Percentiles rank a stretch among this genome's conserved stretches.
phyloP scores from a whole-genome alignment of 2,329 filamentous ascomycete species.

The Cadophora gregata region DNA sequence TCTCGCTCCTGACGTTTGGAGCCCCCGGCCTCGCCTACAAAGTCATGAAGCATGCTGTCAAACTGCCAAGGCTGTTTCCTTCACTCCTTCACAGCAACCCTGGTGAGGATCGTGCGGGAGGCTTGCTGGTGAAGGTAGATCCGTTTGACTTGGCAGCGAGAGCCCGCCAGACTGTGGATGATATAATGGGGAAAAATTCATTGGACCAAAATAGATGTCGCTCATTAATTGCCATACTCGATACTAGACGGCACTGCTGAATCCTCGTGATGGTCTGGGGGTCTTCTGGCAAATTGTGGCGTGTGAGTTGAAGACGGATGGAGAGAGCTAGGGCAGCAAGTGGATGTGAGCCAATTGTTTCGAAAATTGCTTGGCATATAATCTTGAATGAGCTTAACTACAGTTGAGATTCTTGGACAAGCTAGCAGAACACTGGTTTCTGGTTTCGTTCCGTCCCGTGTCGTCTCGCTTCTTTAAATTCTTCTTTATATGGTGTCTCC shows the following conservation, averaged over 20 bases:
- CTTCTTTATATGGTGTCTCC: too few relatives aligned
- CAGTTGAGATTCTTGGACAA: not conserved
- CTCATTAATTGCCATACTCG: not conserved
- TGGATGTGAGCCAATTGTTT: not conserved
- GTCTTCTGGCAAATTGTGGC: not conserved
- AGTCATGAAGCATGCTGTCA: slow-evolving; percentile 25
- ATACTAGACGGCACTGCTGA: not conserved
- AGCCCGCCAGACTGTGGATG: not conserved
- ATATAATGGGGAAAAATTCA: not conserved
- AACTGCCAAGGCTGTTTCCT: slow-evolving; percentile 38
- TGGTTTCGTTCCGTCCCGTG: too few relatives aligned
- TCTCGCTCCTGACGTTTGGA: slow-evolving; percentile 13
- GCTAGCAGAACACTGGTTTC: not conserved
- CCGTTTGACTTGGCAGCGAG: slow-evolving; percentile 26
- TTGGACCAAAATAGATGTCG: slow-evolving; percentile 4
- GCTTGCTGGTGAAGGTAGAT: slow-evolving; percentile 24
- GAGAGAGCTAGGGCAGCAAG: not conserved
- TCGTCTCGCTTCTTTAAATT: too few relatives aligned
- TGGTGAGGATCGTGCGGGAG: slow-evolving; percentile 28
- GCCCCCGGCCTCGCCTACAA: slow-evolving; percentile 3
- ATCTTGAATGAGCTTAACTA: not conserved
- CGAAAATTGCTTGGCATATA: not conserved
- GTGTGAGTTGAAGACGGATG: not conserved
- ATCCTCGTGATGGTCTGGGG: not conserved
- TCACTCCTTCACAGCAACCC: slow-evolving; percentile 29